Base-by-base conservation (phyloP, 768 basidiomycete species). In the Suillus luteus region DNA sequence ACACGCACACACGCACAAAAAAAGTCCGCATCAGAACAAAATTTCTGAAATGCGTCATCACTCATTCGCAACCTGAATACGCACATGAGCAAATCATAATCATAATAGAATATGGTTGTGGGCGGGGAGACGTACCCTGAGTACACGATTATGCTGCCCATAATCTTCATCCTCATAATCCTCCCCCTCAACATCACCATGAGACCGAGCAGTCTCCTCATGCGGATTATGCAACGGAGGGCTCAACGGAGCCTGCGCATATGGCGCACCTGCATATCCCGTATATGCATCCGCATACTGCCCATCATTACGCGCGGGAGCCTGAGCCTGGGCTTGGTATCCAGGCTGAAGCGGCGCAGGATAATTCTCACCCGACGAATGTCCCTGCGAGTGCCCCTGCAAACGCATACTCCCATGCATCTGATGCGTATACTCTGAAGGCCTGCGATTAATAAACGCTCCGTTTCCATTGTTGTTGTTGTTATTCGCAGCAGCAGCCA, bases 271-370 rank as follows among this genome's bases (percentile, higher is more conserved):
- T 22, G 17, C 37, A 61, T 72, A 70, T 55, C 65, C 64, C 40
- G 75, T 72, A 59, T 78, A 78, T 37, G 77, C 72, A 57, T 72
- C 77, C 0, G 64, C 65, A 24, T 61, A 65, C 3, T 48, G 63
- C 22, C 72, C 54, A 63, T 74, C 67, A 19, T 55, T 62, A 0
- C 65, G 66, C 48, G 71, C 71, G 11, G 76, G 72, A 31, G 31
- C 31, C 31, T 37, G 71, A 60, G 31, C 31, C 31, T 31, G 31
- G 4, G 31, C 31, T 22, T 69, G 62, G 44, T 71, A 76, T 65
- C 66, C 72, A 15, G 76, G 65, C 44, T 74, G 74, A 46, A 68
- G n/a, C 12, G 55, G 35, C 3, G 57, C 7, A 19, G 69, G 64
- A 49, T 74, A 65, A 57, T 63, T 62, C 10, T 68, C 67, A 51